Base-by-base conservation (phyloP, 306 rosid species). In the Ochetophila trinervis region DNA sequence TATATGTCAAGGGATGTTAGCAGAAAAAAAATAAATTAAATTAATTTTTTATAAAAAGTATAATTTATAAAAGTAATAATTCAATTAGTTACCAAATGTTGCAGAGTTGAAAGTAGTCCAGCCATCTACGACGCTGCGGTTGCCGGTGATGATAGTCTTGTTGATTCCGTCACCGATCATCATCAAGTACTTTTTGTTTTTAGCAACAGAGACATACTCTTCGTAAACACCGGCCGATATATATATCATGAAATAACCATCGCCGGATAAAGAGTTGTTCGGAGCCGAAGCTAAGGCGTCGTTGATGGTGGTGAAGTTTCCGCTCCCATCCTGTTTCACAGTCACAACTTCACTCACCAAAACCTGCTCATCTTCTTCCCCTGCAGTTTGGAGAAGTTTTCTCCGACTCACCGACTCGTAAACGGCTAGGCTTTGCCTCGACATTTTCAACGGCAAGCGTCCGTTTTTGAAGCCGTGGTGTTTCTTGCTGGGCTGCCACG, bases 51-150 rank as follows among this genome's bases (percentile, higher is more conserved):
- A n/a, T n/a, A n/a, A n/a, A n/a, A n/a, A n/a, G n/a, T n/a, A n/a
- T n/a, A n/a, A n/a, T n/a, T n/a, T n/a, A n/a, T n/a, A 49, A 17
- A 16, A 17, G 6, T n/a, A 5, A 4, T 27, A 0, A 15, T 0
- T 5, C 6, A 5, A 8, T 5, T 16, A 20, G 63, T 81, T 84
- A 92, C 98, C 95, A 1, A 92, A 76, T 16, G 98, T 89, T 22
- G 98, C 89, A 20, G 96, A 89, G 74, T 89, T 84, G 81, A 89
- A 92, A 56, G 98, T 89, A 19, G 98, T 92, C 88, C 84, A 84
- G 1, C 89, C 89, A 67, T 92, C 98, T 0, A 80, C 81, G 23
- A 85, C 93, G n/a, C 93, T 92, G 2, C 85, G 85, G 69, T 86
- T 89, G 4, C 96, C 93, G 1, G 96, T 92, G 54, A 92, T 70